These are phyloP conservation scores for Whalleya microplaca DNA, from an alignment of 2,329 filamentous ascomycete genomes.

Conservation along the genomic window DNA sequence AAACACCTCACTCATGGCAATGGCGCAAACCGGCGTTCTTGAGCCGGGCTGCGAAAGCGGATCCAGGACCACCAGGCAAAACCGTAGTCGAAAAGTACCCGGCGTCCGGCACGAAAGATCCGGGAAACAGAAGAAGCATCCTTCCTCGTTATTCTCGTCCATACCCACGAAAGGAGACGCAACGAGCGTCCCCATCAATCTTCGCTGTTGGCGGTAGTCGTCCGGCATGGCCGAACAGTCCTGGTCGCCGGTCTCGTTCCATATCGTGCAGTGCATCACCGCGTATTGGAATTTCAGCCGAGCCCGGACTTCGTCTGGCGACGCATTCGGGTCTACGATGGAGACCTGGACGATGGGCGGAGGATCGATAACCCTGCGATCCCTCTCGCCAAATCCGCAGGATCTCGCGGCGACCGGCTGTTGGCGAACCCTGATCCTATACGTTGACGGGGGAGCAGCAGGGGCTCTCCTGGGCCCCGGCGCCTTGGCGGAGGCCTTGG, in stretches of 20 bases:
- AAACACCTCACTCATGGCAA: constrained; percentile 70
- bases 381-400: constrained; percentile 82
- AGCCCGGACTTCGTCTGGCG: constrained; percentile 55
- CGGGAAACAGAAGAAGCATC: constrained; percentile 85
- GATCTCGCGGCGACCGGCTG: constrained; percentile 78
- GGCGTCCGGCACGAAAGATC: constrained; percentile 80
- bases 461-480: constrained; percentile 19
- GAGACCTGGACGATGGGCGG: constrained; percentile 79
- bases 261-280: constrained; percentile 77
- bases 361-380: constrained; percentile 80
- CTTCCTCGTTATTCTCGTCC: constrained; percentile 73
- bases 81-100: constrained; percentile 74
- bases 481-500: constrained; percentile 28
- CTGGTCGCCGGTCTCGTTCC: constrained; percentile 67
- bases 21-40: constrained; percentile 54
- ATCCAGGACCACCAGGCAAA: constrained; percentile 74
- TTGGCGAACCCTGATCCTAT: constrained; percentile 68
- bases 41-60: constrained; percentile 59
- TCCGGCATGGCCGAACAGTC: constrained; percentile 75
- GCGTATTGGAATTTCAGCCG: constrained; percentile 65
- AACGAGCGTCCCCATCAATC: constrained; percentile 80
- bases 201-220: constrained; percentile 72
- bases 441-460: constrained; percentile 35
- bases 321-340: constrained; percentile 60
- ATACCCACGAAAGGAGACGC: constrained; percentile 76